Evolutionary conservation across 2,329 filamentous ascomycete species (phyloP).

Genomic region (Xylaria polymorpha): DNA sequence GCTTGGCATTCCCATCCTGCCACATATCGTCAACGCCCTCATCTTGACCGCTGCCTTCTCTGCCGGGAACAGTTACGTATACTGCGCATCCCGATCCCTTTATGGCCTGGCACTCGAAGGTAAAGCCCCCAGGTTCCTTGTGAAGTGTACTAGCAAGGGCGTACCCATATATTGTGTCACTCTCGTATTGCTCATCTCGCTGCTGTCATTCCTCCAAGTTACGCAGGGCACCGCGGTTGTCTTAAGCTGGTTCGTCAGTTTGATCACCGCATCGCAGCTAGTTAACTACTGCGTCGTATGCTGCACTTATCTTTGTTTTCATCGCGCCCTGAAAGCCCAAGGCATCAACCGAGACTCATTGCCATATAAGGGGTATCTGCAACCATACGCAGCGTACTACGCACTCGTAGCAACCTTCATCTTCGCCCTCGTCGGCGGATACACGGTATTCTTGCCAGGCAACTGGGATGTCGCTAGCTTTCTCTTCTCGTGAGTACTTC

Average conservation of each 20-base stretch:
- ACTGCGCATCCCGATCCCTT: constrained; percentile 75
- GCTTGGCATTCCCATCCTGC: constrained; percentile 70
- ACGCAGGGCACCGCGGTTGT: constrained; percentile 73
- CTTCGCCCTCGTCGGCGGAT: constrained; percentile 81
- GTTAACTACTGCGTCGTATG: constrained; percentile 79
- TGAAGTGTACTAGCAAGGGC: constrained; percentile 70
- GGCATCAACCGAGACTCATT: constrained; percentile 73
- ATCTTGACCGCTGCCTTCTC: constrained; percentile 74
- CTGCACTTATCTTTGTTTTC: constrained; percentile 77
- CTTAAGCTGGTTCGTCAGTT: constrained; percentile 76
- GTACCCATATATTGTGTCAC: constrained; percentile 80
- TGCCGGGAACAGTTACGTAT: constrained; percentile 75
- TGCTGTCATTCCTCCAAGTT: constrained; percentile 80
- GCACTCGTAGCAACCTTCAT: constrained; percentile 71
- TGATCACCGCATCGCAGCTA: constrained; percentile 77
- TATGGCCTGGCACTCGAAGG: constrained; percentile 76
- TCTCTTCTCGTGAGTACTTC: constrained; percentile 70
- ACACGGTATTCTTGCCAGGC: constrained; percentile 77
- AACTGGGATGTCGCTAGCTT: constrained; percentile 77
- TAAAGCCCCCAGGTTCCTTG: constrained; percentile 71
- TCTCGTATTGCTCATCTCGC: constrained; percentile 73
- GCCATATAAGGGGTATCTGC: constrained; percentile 75
- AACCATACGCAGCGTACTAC: constrained; percentile 79
- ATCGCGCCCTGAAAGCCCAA: constrained; percentile 75
- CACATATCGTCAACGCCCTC: constrained; percentile 79